Evolutionary conservation across 78 protist species (phyloP).

Genomic region (Anaeramoeba flamelloides): DNA sequence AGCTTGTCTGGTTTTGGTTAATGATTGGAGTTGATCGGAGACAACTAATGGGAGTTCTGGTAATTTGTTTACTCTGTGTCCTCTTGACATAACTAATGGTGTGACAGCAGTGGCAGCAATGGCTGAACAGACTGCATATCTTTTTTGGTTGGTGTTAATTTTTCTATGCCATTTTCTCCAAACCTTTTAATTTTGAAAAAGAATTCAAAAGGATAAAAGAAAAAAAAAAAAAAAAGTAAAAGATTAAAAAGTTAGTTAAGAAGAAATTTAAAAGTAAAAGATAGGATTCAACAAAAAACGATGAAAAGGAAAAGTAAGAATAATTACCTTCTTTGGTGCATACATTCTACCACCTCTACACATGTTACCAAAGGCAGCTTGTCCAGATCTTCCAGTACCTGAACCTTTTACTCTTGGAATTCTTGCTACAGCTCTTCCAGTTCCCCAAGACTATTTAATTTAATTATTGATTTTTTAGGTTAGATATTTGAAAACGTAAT

Average conservation of each 20-base stretch:
- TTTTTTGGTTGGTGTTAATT: constrained; percentile 78
- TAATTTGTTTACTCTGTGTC: too few species aligned
- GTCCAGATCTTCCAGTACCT: constrained; percentile 96
- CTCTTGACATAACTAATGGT: constrained; percentile 94
- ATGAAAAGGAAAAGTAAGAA: too few species aligned
- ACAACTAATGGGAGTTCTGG: constrained; percentile 94
- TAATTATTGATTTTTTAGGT: too few species aligned
- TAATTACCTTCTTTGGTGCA: constrained; percentile 95
- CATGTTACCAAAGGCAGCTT: constrained; percentile 98
- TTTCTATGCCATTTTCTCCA: constrained; percentile 91
- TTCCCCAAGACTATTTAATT: constrained; percentile 99
- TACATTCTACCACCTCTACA: constrained; percentile 93
- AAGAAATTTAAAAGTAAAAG: too few species aligned
- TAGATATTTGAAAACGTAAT: too few species aligned
- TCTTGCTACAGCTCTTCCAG: constrained; percentile 99
- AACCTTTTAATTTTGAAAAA: too few species aligned
- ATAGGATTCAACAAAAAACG: too few species aligned
- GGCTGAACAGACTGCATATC: constrained; percentile 90
- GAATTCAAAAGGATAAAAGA: too few species aligned
- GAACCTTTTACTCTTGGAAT: constrained; percentile 97
- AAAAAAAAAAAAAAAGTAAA: too few species aligned
- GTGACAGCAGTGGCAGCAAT: constrained; percentile 96
- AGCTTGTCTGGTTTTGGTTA: constrained; percentile 81
- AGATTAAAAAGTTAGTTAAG: too few species aligned
- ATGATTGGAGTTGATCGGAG: constrained; percentile 37